A percentile compares a stretch with the other conserved stretches of the same genome.
phyloP scores from a whole-genome alignment of 257 asterid genomes.

The Primulina tabacum region DNA sequence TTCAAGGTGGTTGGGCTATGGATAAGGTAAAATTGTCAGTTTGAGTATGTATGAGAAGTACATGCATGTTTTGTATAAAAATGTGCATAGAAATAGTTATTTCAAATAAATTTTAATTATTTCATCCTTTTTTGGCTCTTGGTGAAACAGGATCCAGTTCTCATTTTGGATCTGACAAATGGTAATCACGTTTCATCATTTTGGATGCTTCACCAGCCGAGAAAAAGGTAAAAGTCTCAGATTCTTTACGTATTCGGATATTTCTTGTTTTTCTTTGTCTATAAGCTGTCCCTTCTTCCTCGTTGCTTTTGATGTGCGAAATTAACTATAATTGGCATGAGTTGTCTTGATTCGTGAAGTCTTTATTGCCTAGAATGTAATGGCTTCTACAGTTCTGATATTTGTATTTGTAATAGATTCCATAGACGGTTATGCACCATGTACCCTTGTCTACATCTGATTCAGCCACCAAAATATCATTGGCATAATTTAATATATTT shows the following conservation, averaged over 20 bases:
- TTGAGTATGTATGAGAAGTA: constrained; percentile 22
- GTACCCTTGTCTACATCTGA: constrained; percentile 5
- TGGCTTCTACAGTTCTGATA: neutral
- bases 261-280: constrained; percentile 9
- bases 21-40: constrained; percentile 68
- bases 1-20: constrained; percentile 92
- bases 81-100: constrained; percentile 19
- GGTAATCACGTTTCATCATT: constrained; percentile 83
- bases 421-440: neutral
- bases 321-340: neutral
- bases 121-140: constrained; percentile 25
- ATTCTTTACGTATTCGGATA: constrained; percentile 8
- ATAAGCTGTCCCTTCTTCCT: constrained; percentile 19
- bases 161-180: constrained; percentile 72
- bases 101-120: constrained; percentile 16
- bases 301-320: constrained; percentile 8
- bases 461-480: neutral
- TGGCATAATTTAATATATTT: neutral
- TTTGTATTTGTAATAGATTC: constrained; percentile 2
- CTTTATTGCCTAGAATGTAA: constrained; percentile 12
- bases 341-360: constrained; percentile 6
- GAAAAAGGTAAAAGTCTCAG: constrained; percentile 55
- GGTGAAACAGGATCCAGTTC: constrained; percentile 66
- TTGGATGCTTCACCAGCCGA: constrained; percentile 84
- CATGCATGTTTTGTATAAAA: constrained; percentile 20